These are phyloP conservation scores for Ceriops zippeliana DNA, from an alignment of 345 rosid genomes.

Conservation along the genomic window DNA sequence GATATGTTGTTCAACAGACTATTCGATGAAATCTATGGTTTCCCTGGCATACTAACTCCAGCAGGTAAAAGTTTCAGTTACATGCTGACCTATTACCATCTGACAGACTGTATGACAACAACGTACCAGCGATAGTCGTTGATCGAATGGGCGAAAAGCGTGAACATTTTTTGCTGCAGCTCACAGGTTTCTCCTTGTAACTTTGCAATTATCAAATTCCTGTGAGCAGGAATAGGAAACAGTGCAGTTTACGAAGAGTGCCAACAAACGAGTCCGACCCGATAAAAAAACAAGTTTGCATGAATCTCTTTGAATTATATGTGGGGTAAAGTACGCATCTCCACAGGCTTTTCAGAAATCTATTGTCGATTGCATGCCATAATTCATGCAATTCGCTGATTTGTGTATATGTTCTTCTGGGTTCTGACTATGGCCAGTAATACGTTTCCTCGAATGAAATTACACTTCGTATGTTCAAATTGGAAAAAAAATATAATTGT, in stretches of 20 bases:
- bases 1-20: too few relatives aligned
- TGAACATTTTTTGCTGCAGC: conserved; percentile 21
- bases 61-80: conserved; percentile 1
- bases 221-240: conserved; percentile 20
- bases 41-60: neutral
- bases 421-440: too few relatives aligned
- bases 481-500: too few relatives aligned
- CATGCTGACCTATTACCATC: conserved; percentile 23
- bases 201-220: conserved; percentile 39
- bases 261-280: conserved; percentile 33
- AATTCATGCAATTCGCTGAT: too few relatives aligned
- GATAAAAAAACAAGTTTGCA: conserved; percentile 21
- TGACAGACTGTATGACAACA: conserved; percentile 25
- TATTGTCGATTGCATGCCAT: conserved; percentile 26
- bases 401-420: too few relatives aligned
- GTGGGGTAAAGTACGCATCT: conserved; percentile 3
- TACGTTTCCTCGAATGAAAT: too few relatives aligned
- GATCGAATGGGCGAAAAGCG: conserved; percentile 39
- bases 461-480: too few relatives aligned
- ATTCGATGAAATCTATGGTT: too few relatives aligned
- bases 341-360: conserved; percentile 12
- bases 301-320: conserved; percentile 8
- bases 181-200: conserved; percentile 33
- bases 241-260: conserved; percentile 13
- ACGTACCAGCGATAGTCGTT: conserved; percentile 43